These are phyloP conservation scores for Cryphonectria naterciae DNA, from an alignment of 2,329 filamentous ascomycete genomes.

Conservation along the genomic window DNA sequence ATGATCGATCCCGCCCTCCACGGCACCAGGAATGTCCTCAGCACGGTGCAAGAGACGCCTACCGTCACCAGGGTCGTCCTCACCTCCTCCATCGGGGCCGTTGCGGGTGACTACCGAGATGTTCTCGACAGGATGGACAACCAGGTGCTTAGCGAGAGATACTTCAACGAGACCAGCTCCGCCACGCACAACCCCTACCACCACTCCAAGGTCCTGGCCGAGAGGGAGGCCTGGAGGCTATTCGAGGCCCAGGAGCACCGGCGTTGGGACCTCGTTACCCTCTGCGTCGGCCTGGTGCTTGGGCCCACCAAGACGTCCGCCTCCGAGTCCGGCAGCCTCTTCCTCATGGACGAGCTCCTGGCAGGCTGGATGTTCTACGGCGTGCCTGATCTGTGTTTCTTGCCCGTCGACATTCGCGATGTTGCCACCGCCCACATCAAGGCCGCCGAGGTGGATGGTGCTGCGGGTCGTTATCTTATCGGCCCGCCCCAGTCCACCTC, in stretches of 20 bases:
- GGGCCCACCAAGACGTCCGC: conserved; percentile 32
- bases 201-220: conserved; percentile 37
- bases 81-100: conserved; percentile 35
- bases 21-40: conserved; percentile 35
- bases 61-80: conserved; percentile 36
- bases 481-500: conserved; percentile 14
- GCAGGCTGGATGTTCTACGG: conserved; percentile 35
- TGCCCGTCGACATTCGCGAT: conserved; percentile 33
- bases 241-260: conserved; percentile 28
- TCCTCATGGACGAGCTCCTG: conserved; percentile 35
- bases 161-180: conserved; percentile 36
- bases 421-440: conserved; percentile 32
- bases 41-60: conserved; percentile 32
- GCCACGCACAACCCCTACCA: conserved; percentile 35
- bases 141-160: conserved; percentile 31
- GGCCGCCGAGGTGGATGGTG: conserved; percentile 21
- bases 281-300: conserved; percentile 36
- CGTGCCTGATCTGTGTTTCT: conserved; percentile 35
- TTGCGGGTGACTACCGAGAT: conserved; percentile 36
- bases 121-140: conserved; percentile 29
- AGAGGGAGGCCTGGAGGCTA: conserved; percentile 36
- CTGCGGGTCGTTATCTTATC: conserved; percentile 28
- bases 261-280: conserved; percentile 36
- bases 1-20: conserved; percentile 36
- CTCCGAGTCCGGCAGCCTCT: conserved; percentile 36